These are phyloP conservation scores for Schizothecium vesticola DNA, from an alignment of 495 filamentous ascomycete genomes.

Conservation along the genomic window DNA sequence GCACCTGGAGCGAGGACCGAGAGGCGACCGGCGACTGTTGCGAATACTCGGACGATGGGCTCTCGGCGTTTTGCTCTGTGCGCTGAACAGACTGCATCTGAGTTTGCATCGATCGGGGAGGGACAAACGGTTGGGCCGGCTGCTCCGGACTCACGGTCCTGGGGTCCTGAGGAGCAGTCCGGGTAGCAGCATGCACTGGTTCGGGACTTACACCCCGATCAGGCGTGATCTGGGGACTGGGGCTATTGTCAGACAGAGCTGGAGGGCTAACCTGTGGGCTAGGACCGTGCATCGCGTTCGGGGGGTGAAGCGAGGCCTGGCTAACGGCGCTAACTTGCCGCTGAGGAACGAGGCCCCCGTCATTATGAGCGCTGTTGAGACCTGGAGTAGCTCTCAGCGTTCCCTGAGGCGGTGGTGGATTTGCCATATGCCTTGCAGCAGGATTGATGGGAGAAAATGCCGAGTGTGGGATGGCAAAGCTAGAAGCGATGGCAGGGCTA, in stretches of 20 bases:
- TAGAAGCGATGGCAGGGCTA: constrained; percentile 9
- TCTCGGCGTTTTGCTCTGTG: neutral
- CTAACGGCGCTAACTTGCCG: constrained; percentile 25
- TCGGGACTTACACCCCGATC: constrained; percentile 34
- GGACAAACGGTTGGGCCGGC: constrained; percentile 6
- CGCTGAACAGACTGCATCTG: constrained; percentile 1
- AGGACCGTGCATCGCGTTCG: neutral
- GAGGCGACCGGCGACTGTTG: neutral
- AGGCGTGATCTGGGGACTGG: constrained; percentile 26
- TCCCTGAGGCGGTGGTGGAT: constrained; percentile 9
- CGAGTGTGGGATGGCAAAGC: constrained; percentile 15
- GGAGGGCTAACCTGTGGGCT: constrained; percentile 8
- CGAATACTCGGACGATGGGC: constrained; percentile 2
- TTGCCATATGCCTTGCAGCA: constrained; percentile 1
- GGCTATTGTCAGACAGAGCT: constrained; percentile 12
- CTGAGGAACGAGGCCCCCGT: constrained; percentile 12
- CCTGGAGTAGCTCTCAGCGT: neutral
- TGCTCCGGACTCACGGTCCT: constrained; percentile 27
- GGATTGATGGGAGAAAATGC: constrained; percentile 21
- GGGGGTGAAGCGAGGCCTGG: constrained; percentile 25
- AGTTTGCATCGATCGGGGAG: constrained; percentile 1
- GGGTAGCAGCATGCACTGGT: constrained; percentile 14
- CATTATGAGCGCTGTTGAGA: neutral
- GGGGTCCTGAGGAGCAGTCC: constrained; percentile 2
- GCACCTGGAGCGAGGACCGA: constrained; percentile 4